Conservation (phyloP, 1,284 basidiomycete species). For the Sanghuangporus weigelae region DNA sequence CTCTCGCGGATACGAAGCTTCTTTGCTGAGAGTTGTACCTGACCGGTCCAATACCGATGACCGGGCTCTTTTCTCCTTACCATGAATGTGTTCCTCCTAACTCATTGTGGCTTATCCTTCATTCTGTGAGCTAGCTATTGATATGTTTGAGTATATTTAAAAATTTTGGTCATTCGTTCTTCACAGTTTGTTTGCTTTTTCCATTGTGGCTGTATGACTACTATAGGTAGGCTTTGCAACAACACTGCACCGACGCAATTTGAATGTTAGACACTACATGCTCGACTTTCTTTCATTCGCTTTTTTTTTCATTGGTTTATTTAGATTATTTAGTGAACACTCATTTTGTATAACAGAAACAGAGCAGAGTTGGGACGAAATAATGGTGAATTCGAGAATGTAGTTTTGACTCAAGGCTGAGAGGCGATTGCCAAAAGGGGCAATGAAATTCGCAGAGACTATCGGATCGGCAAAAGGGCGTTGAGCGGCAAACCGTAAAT, state of each 20-base stretch:
- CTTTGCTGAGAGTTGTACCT: not conserved
- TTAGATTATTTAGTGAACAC: not conserved
- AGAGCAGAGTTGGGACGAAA: not conserved
- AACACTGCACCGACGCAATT: not conserved
- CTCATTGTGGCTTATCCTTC: not conserved
- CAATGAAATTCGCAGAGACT: not conserved
- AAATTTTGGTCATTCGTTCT: not conserved
- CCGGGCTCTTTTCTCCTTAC: not conserved
- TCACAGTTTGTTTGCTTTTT: not conserved
- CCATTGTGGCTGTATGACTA: conserved; percentile 5
- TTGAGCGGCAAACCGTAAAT: not conserved
- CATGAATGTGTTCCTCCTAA: not conserved
- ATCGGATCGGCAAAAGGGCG: not conserved
- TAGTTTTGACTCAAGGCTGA: not conserved
- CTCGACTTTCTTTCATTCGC: conserved; percentile 28
- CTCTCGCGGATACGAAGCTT: conserved; percentile 17
- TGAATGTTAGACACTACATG: conserved; percentile 5
- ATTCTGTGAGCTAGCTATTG: not conserved
- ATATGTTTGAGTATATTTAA: conserved; percentile 16
- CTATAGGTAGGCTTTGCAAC: not conserved
- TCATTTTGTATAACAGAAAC: conserved; percentile 1
- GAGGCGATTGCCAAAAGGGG: not conserved
- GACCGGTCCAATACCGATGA: not conserved
- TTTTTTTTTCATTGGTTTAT: conserved; percentile 2
- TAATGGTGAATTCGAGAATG: not conserved